Base-by-base conservation (phyloP, 2,329 filamentous ascomycete species). In the Penicillium brevicompactum region DNA sequence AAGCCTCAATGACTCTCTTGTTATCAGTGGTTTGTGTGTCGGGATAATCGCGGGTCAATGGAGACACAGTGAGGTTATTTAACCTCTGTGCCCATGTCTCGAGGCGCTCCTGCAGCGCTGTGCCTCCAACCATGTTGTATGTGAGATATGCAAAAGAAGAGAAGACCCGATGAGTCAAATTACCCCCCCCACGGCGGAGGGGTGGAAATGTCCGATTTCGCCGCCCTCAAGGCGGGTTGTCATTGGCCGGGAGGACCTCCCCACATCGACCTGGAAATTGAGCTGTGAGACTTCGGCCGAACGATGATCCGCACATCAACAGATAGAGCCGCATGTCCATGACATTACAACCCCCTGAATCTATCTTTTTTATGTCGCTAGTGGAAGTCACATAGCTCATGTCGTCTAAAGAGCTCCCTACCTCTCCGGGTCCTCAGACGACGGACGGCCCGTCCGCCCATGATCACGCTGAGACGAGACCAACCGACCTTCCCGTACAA, bases 41-140 rank as follows among this genome's bases (percentile, higher is more conserved):
- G 56, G 75, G 75, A 66, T 77, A 77, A 59, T 78, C 75, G 55
- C 75, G 68, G 38, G 75, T 76, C 59, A 78, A 70, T 53, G 75
- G 75, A 27, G 75, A 76, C 22, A 77, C 71, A 27, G 74, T 77
- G 48, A 76, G 65, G 60, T 74, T 75, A 59, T 73, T 70, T 21
- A 78, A 63, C 55, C 73, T 66, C 54, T 76, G 68, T 44, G 73
- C 64, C 75, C 75, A 78, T 69, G 70, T 69, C 55, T 72, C 71
- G 47, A 78, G 70, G 64, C 72, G 72, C 54, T 72, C 69, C 57
- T 74, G 71, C 51, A 74, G 57, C 61, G 62, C 63, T 45, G 64
- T 53, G 67, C 70, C 70, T 46, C 65, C 66, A 63, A 64, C 70
- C 69, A 73, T 73, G 44, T 58, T 70, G 62, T 59, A 43, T 53